phyloP scores from a whole-genome alignment of 257 asterid genomes.

The Petunia axillaris region DNA sequence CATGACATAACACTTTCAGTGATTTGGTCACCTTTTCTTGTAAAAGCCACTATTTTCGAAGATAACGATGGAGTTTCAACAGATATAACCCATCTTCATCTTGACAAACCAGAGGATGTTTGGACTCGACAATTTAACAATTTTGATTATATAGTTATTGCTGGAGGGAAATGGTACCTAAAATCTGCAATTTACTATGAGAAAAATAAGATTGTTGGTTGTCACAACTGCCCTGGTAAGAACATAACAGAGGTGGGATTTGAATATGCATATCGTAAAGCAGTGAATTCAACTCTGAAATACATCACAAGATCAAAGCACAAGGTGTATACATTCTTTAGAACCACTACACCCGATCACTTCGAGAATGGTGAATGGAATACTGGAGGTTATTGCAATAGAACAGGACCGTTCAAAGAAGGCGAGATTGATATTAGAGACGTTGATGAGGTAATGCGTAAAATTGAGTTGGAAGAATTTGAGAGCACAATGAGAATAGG shows the following conservation, averaged over 20 bases:
- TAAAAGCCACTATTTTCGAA: slow-evolving; percentile 62
- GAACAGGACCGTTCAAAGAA: slow-evolving; percentile 53
- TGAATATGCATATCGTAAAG: slow-evolving; percentile 56
- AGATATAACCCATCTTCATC: slow-evolving; percentile 64
- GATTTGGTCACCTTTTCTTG: slow-evolving; percentile 83
- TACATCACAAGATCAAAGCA: slow-evolving; percentile 49
- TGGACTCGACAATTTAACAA: slow-evolving; percentile 58
- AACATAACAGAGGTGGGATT: slow-evolving; percentile 65
- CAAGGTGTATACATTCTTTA: slow-evolving; percentile 46
- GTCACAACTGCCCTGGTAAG: slow-evolving; percentile 57
- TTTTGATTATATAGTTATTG: slow-evolving; percentile 60
- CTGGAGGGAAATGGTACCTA: slow-evolving; percentile 72
- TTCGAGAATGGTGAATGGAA: slow-evolving; percentile 78
- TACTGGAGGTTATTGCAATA: slow-evolving; percentile 64
- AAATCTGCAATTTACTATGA: slow-evolving; percentile 68
- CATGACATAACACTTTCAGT: slow-evolving; percentile 62
- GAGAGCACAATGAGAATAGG: slow-evolving; percentile 43
- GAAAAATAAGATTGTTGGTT: slow-evolving; percentile 51
- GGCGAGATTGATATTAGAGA: slow-evolving; percentile 55
- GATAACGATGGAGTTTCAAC: slow-evolving; percentile 66
- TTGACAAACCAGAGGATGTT: slow-evolving; percentile 60
- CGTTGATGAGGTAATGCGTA: slow-evolving; percentile 43
- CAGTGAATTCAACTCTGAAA: slow-evolving; percentile 48
- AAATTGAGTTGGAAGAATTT: slow-evolving; percentile 58
- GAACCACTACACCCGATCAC: slow-evolving; percentile 70